A percentile compares a stretch with the other conserved stretches of the same genome.
These are phyloP conservation scores for Phytophthora sojae DNA, from an alignment of 352 stramenopile species.

Conservation along the genomic window DNA sequence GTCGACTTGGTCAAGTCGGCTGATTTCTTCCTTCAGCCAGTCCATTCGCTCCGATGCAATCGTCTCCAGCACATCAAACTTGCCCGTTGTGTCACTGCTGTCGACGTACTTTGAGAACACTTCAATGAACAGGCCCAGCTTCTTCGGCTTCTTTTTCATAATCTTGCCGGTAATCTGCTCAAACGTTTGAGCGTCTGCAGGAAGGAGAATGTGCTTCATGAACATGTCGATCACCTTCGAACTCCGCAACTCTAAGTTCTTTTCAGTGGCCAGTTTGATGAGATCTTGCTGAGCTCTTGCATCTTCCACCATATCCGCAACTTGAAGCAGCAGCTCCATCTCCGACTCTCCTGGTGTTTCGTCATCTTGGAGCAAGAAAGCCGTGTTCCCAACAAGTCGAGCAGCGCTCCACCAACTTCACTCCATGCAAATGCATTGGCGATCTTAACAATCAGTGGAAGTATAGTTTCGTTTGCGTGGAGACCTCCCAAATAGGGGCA, in stretches of 20 bases:
- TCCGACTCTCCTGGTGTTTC: too few species aligned
- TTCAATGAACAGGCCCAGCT: neutral
- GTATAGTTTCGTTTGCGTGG: too few species aligned
- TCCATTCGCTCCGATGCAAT: constrained; percentile 1
- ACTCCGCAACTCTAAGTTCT: neutral
- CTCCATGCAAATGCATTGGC: too few species aligned
- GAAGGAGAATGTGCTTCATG: neutral
- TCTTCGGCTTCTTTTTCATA: neutral
- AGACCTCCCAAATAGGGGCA: too few species aligned
- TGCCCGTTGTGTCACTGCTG: neutral
- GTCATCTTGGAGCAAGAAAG: too few species aligned
- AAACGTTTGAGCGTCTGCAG: neutral
- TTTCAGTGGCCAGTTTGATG: neutral
- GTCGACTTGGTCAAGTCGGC: constrained; percentile 6
- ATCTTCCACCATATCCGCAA: neutral
- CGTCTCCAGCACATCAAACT: neutral
- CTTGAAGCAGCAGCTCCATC: too few species aligned
- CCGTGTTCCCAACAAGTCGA: too few species aligned
- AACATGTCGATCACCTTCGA: neutral
- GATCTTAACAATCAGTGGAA: too few species aligned
- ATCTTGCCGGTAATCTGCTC: neutral
- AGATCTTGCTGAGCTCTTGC: neutral
- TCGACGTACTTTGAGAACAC: neutral
- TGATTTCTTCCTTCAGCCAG: constrained; percentile 7
- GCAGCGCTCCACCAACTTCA: too few species aligned